Conservation (phyloP, 345 rosid genomes). For the Linum lewisii region DNA sequence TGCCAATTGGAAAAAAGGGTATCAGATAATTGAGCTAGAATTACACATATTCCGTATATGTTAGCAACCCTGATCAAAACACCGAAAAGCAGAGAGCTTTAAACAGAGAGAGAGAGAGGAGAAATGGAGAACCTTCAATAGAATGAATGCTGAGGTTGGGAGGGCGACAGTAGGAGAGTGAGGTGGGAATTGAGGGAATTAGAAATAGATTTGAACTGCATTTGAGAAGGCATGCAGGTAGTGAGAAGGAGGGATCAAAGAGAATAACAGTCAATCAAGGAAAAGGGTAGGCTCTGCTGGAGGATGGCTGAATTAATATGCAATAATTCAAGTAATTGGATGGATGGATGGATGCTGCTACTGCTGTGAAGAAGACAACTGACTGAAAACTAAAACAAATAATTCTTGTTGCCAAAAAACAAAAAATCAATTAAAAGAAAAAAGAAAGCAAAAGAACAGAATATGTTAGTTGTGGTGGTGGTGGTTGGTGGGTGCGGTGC, state of each 20-base stretch:
- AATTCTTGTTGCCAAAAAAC: too few relatives aligned
- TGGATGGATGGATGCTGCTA: too few relatives aligned
- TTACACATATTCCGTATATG: background rate
- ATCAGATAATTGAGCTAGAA: background rate
- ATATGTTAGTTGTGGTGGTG: too few relatives aligned
- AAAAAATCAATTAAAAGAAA: too few relatives aligned
- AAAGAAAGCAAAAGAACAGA: background rate
- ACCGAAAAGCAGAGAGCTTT: background rate
- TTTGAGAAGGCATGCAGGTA: background rate
- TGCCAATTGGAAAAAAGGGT: slow-evolving; percentile 16
- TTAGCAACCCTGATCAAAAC: background rate
- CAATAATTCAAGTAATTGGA: too few relatives aligned
- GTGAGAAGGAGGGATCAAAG: too few relatives aligned
- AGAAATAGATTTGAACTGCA: background rate
- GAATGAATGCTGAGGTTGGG: background rate
- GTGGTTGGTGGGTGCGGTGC: background rate
- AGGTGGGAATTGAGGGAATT: background rate
- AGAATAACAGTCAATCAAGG: too few relatives aligned
- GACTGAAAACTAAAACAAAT: background rate
- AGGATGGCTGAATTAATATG: too few relatives aligned
- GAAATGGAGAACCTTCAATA: background rate
- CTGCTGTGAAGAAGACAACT: background rate
- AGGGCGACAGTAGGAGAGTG: background rate
- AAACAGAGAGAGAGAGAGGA: background rate
- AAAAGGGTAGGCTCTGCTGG: too few relatives aligned